Conservation (phyloP, 352 stramenopile species). For the Phytophthora chlamydospora region DNA sequence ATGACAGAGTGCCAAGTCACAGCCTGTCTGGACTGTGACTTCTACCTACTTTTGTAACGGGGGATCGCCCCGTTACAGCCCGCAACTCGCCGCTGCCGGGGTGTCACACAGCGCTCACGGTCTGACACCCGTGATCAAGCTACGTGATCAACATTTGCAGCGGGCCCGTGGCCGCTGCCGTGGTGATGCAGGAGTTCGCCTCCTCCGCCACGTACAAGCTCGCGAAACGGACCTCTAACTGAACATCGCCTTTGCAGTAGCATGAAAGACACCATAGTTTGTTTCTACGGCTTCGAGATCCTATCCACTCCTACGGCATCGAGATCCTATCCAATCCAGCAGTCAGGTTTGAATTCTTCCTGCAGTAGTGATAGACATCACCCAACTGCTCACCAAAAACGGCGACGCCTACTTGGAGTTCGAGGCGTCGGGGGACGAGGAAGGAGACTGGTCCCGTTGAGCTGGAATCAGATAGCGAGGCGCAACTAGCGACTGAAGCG, state of each 20-base stretch:
- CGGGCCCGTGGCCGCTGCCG: too few species aligned
- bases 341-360: conserved; percentile 3
- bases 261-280: conserved; percentile 10
- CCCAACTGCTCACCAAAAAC: neutral
- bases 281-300: neutral
- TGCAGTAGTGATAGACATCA: conserved; percentile 5
- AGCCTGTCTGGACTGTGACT: too few species aligned
- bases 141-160: too few species aligned
- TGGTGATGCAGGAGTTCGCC: too few species aligned
- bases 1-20: too few species aligned
- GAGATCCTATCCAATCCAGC: neutral
- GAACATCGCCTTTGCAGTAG: neutral
- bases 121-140: too few species aligned
- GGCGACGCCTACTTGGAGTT: neutral
- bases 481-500: neutral
- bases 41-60: too few species aligned
- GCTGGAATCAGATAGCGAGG: neutral
- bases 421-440: neutral
- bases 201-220: too few species aligned
- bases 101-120: too few species aligned
- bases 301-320: conserved; percentile 3
- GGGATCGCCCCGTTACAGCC: too few species aligned
- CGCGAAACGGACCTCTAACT: conserved; percentile 1
- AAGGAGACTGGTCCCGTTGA: neutral
- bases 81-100: too few species aligned